phyloP scores from a whole-genome alignment of 768 basidiomycete species.

The Cubamyces sp. region DNA sequence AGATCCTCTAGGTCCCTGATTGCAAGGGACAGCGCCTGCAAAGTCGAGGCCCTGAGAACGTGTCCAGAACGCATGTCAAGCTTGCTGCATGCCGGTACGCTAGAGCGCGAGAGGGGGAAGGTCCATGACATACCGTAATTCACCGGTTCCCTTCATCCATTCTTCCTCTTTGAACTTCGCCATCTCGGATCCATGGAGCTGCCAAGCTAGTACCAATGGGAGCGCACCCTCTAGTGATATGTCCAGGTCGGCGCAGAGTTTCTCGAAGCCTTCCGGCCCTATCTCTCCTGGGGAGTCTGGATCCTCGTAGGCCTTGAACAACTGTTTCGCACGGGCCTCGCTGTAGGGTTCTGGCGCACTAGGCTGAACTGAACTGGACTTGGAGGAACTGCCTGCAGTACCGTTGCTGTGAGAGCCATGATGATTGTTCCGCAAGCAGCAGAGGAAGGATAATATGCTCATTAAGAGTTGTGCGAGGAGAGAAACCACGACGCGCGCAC shows the following conservation, averaged over 20 bases:
- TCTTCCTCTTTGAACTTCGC: constrained; percentile 69
- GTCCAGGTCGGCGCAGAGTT: constrained; percentile 68
- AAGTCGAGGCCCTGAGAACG: constrained; percentile 50
- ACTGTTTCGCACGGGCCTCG: constrained; percentile 48
- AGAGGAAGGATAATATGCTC: constrained; percentile 63
- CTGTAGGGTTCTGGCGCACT: constrained; percentile 47
- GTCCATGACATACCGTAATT: constrained; percentile 42
- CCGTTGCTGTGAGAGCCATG: constrained; percentile 49
- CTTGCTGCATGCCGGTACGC: background rate
- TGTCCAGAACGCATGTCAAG: background rate
- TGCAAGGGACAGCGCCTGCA: constrained; percentile 51
- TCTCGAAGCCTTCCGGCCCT: constrained; percentile 73
- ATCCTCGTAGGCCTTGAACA: constrained; percentile 66
- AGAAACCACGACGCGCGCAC: constrained; percentile 4
- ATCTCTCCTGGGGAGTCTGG: constrained; percentile 59
- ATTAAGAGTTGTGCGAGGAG: constrained; percentile 42
- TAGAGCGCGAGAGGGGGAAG: background rate
- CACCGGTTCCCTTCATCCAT: constrained; percentile 63
- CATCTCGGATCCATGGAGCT: constrained; percentile 71
- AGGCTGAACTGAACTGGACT: constrained; percentile 11
- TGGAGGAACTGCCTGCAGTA: constrained; percentile 25
- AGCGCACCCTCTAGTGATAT: constrained; percentile 74
- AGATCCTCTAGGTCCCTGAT: constrained; percentile 66
- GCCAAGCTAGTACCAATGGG: constrained; percentile 79
- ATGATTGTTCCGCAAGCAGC: constrained; percentile 60